phyloP scores from a whole-genome alignment of 2,329 filamentous ascomycete genomes.

The Xylaria sp. region DNA sequence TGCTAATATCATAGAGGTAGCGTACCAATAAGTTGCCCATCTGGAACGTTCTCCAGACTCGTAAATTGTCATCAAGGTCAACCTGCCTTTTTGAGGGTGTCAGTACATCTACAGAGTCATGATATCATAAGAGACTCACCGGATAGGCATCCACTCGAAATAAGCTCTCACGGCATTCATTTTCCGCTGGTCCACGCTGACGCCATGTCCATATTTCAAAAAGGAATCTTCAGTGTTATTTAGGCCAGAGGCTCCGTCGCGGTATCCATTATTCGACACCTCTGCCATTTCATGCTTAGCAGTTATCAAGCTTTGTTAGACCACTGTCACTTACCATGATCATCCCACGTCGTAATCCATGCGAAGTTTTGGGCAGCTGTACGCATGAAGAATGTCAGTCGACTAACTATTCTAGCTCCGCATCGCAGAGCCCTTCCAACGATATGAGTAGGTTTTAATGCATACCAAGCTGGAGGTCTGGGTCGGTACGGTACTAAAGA shows the following conservation, averaged over 20 bases:
- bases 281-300: slow-evolving; percentile 50
- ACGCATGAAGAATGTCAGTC: background rate
- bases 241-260: slow-evolving; percentile 68
- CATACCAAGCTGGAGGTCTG: slow-evolving; percentile 53
- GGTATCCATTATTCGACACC: slow-evolving; percentile 73
- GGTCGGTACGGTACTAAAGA: slow-evolving; percentile 55
- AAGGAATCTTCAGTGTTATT: slow-evolving; percentile 77
- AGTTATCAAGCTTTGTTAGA: background rate
- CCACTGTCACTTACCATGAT: slow-evolving; percentile 48
- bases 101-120: slow-evolving; percentile 43
- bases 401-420: background rate
- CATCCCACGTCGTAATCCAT: slow-evolving; percentile 61
- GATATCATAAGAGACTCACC: slow-evolving; percentile 46
- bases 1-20: background rate
- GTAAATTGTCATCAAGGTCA: slow-evolving; percentile 75
- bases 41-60: slow-evolving; percentile 74
- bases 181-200: slow-evolving; percentile 78
- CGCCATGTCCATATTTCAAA: slow-evolving; percentile 61
- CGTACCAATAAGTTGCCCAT: slow-evolving; percentile 68
- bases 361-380: slow-evolving; percentile 53
- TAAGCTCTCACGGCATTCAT: slow-evolving; percentile 78
- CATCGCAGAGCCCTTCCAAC: background rate
- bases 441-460: too few species aligned
- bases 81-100: slow-evolving; percentile 60
- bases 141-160: slow-evolving; percentile 73